phyloP scores from a whole-genome alignment of 768 basidiomycete genomes.

The Pulveroboletus frians region DNA sequence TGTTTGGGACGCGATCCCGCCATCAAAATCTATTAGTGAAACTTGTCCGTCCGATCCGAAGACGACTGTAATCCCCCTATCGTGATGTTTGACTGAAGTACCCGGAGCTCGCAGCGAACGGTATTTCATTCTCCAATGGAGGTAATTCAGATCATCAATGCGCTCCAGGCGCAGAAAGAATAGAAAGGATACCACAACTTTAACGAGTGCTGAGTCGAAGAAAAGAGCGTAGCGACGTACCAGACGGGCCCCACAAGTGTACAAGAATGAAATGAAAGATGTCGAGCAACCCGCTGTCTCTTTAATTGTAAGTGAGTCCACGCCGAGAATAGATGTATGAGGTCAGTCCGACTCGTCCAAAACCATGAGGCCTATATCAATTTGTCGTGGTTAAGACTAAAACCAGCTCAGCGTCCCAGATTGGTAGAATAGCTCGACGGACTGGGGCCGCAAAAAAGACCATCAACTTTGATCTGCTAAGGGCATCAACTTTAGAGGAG shows the following conservation, averaged over 20 bases:
- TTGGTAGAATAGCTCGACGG: background rate
- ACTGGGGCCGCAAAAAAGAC: background rate
- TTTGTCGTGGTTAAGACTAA: constrained; percentile 1
- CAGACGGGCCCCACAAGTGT: constrained; percentile 1
- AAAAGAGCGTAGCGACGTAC: constrained; percentile 1
- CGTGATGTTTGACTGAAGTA: constrained; percentile 9
- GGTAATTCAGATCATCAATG: constrained; percentile 18
- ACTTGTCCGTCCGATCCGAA: constrained; percentile 27
- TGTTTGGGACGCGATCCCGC: constrained; percentile 1
- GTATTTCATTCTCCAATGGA: constrained; percentile 17
- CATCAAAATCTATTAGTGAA: constrained; percentile 21
- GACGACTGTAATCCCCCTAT: constrained; percentile 22
- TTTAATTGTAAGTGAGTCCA: constrained; percentile 13
- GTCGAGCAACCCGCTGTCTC: background rate
- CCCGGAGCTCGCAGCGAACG: constrained; percentile 7
- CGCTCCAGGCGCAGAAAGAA: constrained; percentile 27
- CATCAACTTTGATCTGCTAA: background rate
- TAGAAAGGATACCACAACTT: background rate
- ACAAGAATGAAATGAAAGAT: background rate
- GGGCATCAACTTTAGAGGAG: too few species aligned
- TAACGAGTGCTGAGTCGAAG: background rate
- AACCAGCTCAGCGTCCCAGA: background rate
- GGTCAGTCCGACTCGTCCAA: constrained; percentile 3
- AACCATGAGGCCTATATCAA: background rate
- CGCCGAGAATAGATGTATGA: background rate